phyloP scores from a whole-genome alignment of 208 protist genomes.

The Wallacemonas sp. region DNA sequence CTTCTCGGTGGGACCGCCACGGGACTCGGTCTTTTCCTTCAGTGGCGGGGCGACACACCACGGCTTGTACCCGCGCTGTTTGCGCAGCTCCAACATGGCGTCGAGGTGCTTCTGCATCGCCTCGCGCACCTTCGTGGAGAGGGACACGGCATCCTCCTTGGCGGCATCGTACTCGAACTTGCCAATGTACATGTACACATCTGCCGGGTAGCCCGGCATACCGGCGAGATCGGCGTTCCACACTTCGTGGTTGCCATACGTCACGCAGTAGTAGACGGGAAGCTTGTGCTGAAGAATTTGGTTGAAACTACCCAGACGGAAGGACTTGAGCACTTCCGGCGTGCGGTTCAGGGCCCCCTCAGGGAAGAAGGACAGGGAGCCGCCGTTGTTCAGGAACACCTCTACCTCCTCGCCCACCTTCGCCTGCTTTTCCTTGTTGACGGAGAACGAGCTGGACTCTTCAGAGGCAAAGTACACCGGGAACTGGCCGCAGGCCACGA shows the following conservation, averaged over 20 bases:
- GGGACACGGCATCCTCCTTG: slow-evolving; percentile 36
- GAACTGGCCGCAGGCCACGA: slow-evolving; percentile 72
- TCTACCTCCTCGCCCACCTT: slow-evolving; percentile 60
- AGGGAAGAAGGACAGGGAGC: slow-evolving; percentile 81
- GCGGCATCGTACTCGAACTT: slow-evolving; percentile 68
- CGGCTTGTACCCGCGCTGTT: slow-evolving; percentile 37
- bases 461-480: slow-evolving; percentile 82
- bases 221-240: slow-evolving; percentile 59
- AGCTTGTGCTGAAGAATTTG: slow-evolving; percentile 64
- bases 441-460: slow-evolving; percentile 48
- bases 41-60: slow-evolving; percentile 26
- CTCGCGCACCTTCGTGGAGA: slow-evolving; percentile 52
- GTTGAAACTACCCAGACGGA: slow-evolving; percentile 84
- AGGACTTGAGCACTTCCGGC: slow-evolving; percentile 77
- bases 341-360: slow-evolving; percentile 82
- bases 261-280: slow-evolving; percentile 74
- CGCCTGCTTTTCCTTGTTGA: slow-evolving; percentile 84
- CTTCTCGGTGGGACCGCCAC: background rate
- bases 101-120: slow-evolving; percentile 79
- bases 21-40: background rate
- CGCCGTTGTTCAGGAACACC: slow-evolving; percentile 48
- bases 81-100: slow-evolving; percentile 42
- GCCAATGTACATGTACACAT: slow-evolving; percentile 78
- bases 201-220: slow-evolving; percentile 71
- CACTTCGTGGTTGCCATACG: slow-evolving; percentile 78